Conservation (phyloP, 176 grass and related monocot species). For the Calamus simplicifolius region DNA sequence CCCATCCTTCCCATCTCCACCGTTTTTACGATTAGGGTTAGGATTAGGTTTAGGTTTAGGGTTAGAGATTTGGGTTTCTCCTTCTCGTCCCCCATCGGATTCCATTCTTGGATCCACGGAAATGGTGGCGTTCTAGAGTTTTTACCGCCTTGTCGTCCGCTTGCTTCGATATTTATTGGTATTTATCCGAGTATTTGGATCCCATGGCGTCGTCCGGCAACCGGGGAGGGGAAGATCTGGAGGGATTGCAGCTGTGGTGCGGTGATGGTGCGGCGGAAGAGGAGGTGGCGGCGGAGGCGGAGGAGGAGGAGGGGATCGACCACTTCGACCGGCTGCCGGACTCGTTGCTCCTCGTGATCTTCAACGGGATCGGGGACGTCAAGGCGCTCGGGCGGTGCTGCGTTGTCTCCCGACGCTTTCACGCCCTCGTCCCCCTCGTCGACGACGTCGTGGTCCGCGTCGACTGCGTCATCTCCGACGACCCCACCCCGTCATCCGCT, state of each 20-base stretch:
- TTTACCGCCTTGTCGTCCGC: no score
- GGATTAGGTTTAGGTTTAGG: no score
- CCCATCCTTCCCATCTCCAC: no score
- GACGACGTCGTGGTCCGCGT: conserved; percentile 3
- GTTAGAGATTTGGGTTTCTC: no score
- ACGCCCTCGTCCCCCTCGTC: neutral
- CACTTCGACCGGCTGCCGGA: conserved; percentile 9
- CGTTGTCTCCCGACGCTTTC: conserved; percentile 1
- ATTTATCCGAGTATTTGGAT: no score
- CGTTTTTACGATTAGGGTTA: no score
- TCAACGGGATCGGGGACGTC: conserved; percentile 1
- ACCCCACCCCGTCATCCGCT: neutral
- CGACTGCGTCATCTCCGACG: conserved; percentile 9
- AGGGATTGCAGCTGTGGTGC: neutral
- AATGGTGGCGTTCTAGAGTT: no score
- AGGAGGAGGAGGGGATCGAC: neutral
- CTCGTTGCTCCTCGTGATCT: neutral
- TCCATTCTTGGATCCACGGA: no score
- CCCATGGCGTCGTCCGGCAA: neutral
- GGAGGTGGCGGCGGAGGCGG: neutral
- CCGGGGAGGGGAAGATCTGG: neutral
- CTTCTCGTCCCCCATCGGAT: no score
- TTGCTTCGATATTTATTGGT: no score
- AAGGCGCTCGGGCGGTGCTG: neutral
- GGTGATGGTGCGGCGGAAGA: neutral